These are phyloP conservation scores for Wickerhamomyces subpelliculosus DNA, from an alignment of 805 yeast genomes.

Conservation along the genomic window DNA sequence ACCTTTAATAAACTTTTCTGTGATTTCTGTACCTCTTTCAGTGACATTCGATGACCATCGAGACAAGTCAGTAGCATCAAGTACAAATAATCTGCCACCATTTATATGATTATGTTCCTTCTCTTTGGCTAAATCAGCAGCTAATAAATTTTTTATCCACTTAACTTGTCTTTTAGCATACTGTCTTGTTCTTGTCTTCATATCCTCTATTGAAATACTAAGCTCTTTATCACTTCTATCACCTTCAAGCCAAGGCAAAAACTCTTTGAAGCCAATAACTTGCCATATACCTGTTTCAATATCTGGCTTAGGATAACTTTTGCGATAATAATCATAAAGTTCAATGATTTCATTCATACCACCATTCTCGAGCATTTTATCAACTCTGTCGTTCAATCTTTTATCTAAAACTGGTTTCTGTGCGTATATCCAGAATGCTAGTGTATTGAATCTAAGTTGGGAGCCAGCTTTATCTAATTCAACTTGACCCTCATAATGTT, in stretches of 20 bases:
- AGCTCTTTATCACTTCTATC: constrained; percentile 15
- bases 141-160: constrained; percentile 75
- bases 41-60: constrained; percentile 56
- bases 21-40: constrained; percentile 46
- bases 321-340: constrained; percentile 40
- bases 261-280: constrained; percentile 90
- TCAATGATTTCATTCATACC: constrained; percentile 63
- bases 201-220: constrained; percentile 51
- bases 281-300: constrained; percentile 83
- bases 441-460: constrained; percentile 48
- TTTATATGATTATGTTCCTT: constrained; percentile 36
- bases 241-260: constrained; percentile 57
- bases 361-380: constrained; percentile 69
- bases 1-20: constrained; percentile 31
- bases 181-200: constrained; percentile 80
- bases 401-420: constrained; percentile 47
- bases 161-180: constrained; percentile 86
- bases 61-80: constrained; percentile 70
- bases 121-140: constrained; percentile 51
- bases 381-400: constrained; percentile 75
- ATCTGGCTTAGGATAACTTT: constrained; percentile 33
- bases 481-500: constrained; percentile 58
- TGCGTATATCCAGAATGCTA: constrained; percentile 80
- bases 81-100: constrained; percentile 58
- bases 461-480: constrained; percentile 34